These are phyloP conservation scores for Talaromyces sp. DNA, from an alignment of 2,329 filamentous ascomycete species.

Conservation along the genomic window DNA sequence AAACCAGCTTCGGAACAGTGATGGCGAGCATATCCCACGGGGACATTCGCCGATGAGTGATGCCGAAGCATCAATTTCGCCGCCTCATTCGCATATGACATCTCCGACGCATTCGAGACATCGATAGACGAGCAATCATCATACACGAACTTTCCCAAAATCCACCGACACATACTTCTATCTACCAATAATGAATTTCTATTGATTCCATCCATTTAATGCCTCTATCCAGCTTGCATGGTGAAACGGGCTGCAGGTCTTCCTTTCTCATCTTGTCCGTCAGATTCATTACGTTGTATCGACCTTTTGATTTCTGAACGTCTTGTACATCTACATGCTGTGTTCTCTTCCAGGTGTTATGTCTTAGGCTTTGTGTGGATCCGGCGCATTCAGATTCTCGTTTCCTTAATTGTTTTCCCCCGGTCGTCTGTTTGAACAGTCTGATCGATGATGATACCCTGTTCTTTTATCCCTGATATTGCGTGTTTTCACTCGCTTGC, in stretches of 20 bases:
- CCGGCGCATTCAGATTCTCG: background rate
- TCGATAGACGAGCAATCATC: background rate
- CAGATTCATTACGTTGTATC: background rate
- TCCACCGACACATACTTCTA: background rate
- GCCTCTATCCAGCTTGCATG: background rate
- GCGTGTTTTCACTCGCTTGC: background rate
- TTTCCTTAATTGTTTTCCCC: background rate
- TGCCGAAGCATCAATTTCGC: slow-evolving; percentile 8
- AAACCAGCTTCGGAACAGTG: slow-evolving; percentile 41
- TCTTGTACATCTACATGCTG: background rate
- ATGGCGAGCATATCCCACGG: slow-evolving; percentile 24
- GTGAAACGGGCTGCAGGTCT: slow-evolving; percentile 2
- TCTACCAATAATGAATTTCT: background rate
- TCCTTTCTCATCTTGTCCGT: background rate
- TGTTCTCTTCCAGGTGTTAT: background rate
- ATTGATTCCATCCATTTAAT: background rate
- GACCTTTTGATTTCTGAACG: background rate
- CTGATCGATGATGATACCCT: slow-evolving; percentile 6
- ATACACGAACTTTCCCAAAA: background rate
- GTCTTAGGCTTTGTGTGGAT: slow-evolving; percentile 1
- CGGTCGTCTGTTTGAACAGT: slow-evolving; percentile 1
- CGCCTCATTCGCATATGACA: slow-evolving; percentile 23
- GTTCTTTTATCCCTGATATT: background rate
- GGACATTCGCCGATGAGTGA: slow-evolving; percentile 29
- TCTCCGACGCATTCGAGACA: slow-evolving; percentile 26